Conservation (phyloP, 148 eudicot species). For the Camellia granthamiana region DNA sequence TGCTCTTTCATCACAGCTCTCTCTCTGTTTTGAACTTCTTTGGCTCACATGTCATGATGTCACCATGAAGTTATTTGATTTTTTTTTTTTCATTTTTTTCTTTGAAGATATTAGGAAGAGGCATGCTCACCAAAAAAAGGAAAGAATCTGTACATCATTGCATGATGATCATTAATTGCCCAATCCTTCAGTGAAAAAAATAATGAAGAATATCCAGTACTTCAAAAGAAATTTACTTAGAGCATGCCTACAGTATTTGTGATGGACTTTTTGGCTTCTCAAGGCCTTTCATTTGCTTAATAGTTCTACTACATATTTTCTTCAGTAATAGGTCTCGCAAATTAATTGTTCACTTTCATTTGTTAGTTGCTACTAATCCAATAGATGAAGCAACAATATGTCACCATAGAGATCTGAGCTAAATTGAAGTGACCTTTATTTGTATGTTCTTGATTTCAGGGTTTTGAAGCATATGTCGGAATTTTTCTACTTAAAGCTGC, state of each 20-base stretch:
- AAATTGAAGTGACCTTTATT: neutral
- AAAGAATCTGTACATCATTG: neutral
- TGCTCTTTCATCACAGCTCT: neutral
- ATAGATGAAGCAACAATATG: neutral
- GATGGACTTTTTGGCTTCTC: neutral
- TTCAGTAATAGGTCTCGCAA: neutral
- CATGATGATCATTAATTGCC: neutral
- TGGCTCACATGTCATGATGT: neutral
- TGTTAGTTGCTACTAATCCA: neutral
- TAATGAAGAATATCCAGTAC: too few relatives aligned
- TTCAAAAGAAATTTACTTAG: too few relatives aligned
- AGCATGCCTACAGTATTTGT: too few relatives aligned
- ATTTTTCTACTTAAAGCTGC: constrained; percentile 50
- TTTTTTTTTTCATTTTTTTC: too few relatives aligned
- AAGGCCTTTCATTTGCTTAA: neutral
- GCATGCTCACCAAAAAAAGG: neutral
- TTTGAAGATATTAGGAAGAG: neutral
- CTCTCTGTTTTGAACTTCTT: neutral
- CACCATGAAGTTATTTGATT: neutral
- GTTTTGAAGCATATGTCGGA: constrained; percentile 59
- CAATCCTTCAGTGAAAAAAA: too few relatives aligned
- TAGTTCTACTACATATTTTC: neutral
- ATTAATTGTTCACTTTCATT: neutral
- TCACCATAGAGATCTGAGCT: neutral
- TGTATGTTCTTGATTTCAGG: constrained; percentile 30